Evolutionary conservation across 768 basidiomycete species (phyloP), one percentile per base, ranked within the genome.

Genomic region (Cubamyces lactineus): DNA sequence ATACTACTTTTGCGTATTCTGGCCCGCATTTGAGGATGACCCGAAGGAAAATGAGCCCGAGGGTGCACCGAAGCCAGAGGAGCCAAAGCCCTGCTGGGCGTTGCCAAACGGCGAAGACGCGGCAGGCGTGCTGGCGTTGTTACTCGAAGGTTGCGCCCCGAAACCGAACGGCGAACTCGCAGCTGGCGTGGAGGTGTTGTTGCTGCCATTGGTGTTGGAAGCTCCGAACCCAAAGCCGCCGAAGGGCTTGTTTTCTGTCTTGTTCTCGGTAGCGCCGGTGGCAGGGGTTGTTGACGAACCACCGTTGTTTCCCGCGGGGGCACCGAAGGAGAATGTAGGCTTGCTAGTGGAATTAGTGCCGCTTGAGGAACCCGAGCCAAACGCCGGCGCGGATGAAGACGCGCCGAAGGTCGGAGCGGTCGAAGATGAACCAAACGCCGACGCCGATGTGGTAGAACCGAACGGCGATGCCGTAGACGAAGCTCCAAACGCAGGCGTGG

Each of bases 331-430:
- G 58, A 66, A 64, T 1, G 65, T 30, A 4, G 57, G 53, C 52
- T 62, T 65, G 52, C 54, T 65, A 13, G 53, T 48, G 13, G 60
- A 24, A 0, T 38, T 38, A 15, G 21, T 23, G 6, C 48, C 48
- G 8, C 21, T 47, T 7, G 53, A 43, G 3, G 41, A 41, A n/a
- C 53, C 28, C 9, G 60, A 40, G 24, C 62, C 62, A 39, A 63
- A 66, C 23, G 68, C 34, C 23, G 70, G 34, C 6, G 66, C 30
- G 12, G 63, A 26, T 1, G 57, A 21, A 11, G 69, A 57, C 54
- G 62, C 52, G 38, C 69, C 64, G 60, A 76, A 74, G 15, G 68
- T 48, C 13, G 73, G 45, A 6, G 57, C 41, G 28, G 24, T 49
- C 13, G 49, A 28, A 49, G 52, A 28, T 26, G 57, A 13, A 30